These are phyloP conservation scores for Alternaria sp. DNA, from an alignment of 2,329 filamentous ascomycete genomes.

Conservation along the genomic window DNA sequence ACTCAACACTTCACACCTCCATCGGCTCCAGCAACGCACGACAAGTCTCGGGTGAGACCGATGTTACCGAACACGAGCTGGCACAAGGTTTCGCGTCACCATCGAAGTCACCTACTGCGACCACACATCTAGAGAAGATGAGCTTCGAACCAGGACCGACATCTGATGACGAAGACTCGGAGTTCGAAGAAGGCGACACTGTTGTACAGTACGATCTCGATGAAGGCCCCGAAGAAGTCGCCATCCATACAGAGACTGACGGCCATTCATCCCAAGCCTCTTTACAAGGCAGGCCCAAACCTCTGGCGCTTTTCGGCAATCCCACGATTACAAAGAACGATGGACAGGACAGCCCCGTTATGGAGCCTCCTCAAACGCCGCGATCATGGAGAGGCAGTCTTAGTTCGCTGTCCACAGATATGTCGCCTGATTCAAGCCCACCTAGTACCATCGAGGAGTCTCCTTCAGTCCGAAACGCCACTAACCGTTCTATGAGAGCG, in stretches of 20 bases:
- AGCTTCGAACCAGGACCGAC: constrained; percentile 6
- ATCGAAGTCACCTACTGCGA: background rate
- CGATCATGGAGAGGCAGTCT: constrained; percentile 38
- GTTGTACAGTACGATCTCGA: constrained; percentile 39
- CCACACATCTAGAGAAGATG: background rate
- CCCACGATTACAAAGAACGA: constrained; percentile 28
- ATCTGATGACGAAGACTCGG: constrained; percentile 31
- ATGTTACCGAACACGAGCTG: background rate
- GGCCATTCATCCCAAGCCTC: constrained; percentile 3
- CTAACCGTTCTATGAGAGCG: constrained; percentile 33
- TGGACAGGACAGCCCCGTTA: constrained; percentile 13
- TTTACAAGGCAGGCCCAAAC: constrained; percentile 4
- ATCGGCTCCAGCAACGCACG: background rate
- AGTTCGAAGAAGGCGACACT: constrained; percentile 46
- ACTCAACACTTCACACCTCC: background rate
- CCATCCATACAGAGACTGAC: background rate
- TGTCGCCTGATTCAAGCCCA: constrained; percentile 43
- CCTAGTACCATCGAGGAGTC: constrained; percentile 42
- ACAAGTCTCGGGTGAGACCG: background rate
- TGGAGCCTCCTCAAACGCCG: constrained; percentile 39
- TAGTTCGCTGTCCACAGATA: constrained; percentile 37
- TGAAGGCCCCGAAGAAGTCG: constrained; percentile 8
- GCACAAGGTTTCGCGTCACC: background rate
- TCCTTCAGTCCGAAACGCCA: constrained; percentile 41
- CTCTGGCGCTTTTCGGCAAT: constrained; percentile 19